A percentile compares a stretch with the other conserved stretches of the same genome.
Conservation (phyloP, 768 basidiomycete species). For the Kwoniella bestiolae region DNA sequence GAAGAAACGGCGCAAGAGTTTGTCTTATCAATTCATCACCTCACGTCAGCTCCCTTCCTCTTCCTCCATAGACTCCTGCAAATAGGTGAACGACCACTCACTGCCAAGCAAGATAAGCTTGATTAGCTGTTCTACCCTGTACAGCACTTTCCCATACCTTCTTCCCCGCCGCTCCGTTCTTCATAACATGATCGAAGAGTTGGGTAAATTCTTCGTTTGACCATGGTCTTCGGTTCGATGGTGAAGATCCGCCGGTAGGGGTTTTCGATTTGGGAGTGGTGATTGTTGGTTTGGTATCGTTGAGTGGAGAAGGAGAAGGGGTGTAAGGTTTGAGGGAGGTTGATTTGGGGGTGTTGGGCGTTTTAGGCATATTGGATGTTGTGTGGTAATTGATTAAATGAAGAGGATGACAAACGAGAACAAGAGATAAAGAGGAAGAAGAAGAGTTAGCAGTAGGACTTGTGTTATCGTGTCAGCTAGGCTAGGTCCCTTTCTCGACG, state of each 20-base stretch:
- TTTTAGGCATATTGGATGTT: not conserved
- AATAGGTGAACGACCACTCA: constrained; percentile 8
- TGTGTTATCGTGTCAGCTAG: no score
- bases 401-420: not conserved
- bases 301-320: not conserved
- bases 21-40: not conserved
- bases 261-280: not conserved
- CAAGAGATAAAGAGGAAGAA: not conserved
- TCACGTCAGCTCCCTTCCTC: not conserved
- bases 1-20: not conserved
- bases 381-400: not conserved
- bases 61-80: no score
- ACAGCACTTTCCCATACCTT: constrained; percentile 21
- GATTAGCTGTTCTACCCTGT: constrained; percentile 22
- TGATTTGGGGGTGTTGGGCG: not conserved
- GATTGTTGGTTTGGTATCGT: not conserved
- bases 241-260: not conserved
- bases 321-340: not conserved
- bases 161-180: constrained; percentile 3
- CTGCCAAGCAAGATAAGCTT: constrained; percentile 22
- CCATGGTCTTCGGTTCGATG: constrained; percentile 5
- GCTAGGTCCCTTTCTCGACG: no score
- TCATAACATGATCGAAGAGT: constrained; percentile 22
- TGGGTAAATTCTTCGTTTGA: constrained; percentile 18
- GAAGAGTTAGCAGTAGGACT: no score